Conservation (phyloP, 768 basidiomycete species). For the Asterophora lycoperdoides region DNA sequence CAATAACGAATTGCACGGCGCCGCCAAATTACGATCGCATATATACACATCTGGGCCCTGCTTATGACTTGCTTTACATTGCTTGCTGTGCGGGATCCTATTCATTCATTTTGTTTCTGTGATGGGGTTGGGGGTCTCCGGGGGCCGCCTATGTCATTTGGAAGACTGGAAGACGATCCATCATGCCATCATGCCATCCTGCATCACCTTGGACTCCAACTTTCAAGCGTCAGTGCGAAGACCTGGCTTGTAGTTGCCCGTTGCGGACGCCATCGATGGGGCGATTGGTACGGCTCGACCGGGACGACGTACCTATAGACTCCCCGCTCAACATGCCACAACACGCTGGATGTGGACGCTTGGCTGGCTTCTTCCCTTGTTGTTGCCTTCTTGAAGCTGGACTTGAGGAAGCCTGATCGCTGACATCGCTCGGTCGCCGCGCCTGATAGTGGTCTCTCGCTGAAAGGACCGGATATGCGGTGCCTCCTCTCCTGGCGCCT, state of each 20-base stretch:
- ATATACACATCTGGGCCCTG: no score
- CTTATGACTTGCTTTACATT: no score
- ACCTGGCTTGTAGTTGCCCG: slow-evolving; percentile 10
- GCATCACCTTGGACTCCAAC: no score
- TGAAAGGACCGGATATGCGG: no score
- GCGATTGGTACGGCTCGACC: neutral
- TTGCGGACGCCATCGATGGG: slow-evolving; percentile 5
- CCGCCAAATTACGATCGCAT: neutral
- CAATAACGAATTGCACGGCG: slow-evolving; percentile 3
- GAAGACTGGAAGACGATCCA: no score
- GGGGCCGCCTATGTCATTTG: slow-evolving; percentile 6
- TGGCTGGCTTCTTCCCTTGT: neutral
- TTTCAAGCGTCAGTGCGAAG: neutral
- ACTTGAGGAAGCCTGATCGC: no score
- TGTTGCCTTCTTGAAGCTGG: no score
- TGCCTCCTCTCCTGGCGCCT: no score
- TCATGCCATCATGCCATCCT: neutral
- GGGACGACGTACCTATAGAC: neutral
- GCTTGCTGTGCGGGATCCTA: no score
- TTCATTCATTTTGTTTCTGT: neutral
- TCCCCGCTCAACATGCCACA: neutral
- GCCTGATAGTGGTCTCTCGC: no score
- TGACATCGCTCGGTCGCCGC: no score
- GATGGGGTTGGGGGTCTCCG: slow-evolving; percentile 12
- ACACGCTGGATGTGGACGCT: neutral